A percentile compares a stretch with the other conserved stretches of the same genome.
phyloP scores from a whole-genome alignment of 2,329 filamentous ascomycete species.

The Colletotrichum sp. region DNA sequence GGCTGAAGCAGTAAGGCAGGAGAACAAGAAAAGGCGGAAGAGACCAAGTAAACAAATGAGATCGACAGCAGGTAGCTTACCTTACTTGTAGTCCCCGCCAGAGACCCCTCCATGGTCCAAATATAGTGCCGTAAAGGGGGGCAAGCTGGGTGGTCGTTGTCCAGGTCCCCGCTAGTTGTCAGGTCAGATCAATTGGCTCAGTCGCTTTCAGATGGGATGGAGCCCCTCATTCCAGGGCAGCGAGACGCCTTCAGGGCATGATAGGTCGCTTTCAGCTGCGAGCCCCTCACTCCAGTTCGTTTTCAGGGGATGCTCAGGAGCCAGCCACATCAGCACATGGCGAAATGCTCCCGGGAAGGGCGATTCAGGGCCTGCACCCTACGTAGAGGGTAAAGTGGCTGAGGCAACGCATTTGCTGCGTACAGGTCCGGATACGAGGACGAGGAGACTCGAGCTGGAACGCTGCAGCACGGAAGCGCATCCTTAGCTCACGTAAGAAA shows the following conservation, averaged over 20 bases:
- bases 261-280: constrained; percentile 16
- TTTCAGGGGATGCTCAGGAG: constrained; percentile 2
- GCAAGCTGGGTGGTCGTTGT: constrained; percentile 8
- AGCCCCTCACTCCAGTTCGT: constrained; percentile 12
- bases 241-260: constrained; percentile 10
- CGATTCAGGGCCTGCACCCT: background rate
- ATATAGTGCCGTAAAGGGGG: constrained; percentile 16
- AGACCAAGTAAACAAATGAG: constrained; percentile 5
- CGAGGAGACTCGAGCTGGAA: background rate
- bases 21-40: constrained; percentile 3
- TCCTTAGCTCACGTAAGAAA: constrained; percentile 17
- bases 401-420: background rate
- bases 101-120: constrained; percentile 17
- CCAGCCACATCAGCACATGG: constrained; percentile 15
- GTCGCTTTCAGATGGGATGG: constrained; percentile 11
- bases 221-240: constrained; percentile 12
- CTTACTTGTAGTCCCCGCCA: constrained; percentile 23
- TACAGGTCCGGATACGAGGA: constrained; percentile 11
- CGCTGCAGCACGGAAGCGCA: background rate
- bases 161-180: constrained; percentile 14
- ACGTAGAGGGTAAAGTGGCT: background rate
- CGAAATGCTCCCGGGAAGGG: background rate
- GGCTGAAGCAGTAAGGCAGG: background rate
- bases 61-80: constrained; percentile 3
- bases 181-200: constrained; percentile 4